Percentiles rank a stretch among this genome's conserved stretches.
These are phyloP conservation scores for Inga oerstediana DNA, from an alignment of 306 rosid genomes.

Conservation along the genomic window DNA sequence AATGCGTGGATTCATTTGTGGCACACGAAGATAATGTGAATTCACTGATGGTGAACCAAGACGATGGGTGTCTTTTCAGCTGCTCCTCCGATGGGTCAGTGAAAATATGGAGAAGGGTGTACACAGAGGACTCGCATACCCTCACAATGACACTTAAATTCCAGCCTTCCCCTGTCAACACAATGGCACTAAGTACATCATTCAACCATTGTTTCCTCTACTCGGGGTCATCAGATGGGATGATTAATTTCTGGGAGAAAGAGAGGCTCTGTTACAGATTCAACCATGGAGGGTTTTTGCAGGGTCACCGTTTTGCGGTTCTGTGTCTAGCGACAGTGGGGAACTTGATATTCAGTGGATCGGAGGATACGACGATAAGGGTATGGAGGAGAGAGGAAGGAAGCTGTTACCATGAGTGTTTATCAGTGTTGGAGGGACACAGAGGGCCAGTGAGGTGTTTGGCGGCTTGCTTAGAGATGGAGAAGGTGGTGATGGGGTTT, in stretches of 20 bases:
- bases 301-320: conserved; percentile 70
- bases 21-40: conserved; percentile 66
- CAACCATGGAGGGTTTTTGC: conserved; percentile 73
- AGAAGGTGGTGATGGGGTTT: background rate
- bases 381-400: conserved; percentile 74
- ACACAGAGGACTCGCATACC: conserved; percentile 71
- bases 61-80: conserved; percentile 74
- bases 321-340: conserved; percentile 67
- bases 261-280: conserved; percentile 64
- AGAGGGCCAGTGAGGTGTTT: conserved; percentile 80
- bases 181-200: conserved; percentile 54
- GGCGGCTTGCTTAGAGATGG: conserved; percentile 64
- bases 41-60: conserved; percentile 64
- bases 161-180: conserved; percentile 60
- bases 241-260: conserved; percentile 65
- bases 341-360: conserved; percentile 71
- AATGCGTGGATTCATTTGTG: conserved; percentile 59
- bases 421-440: conserved; percentile 74
- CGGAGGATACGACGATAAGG: conserved; percentile 75
- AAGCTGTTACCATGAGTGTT: conserved; percentile 69
- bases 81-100: conserved; percentile 76
- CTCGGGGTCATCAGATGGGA: conserved; percentile 64
- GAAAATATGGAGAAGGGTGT: conserved; percentile 75
- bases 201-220: conserved; percentile 58
- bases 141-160: conserved; percentile 64